phyloP scores from a whole-genome alignment of 2,329 filamentous ascomycete genomes.

The Ophiosphaerella herpotricha region DNA sequence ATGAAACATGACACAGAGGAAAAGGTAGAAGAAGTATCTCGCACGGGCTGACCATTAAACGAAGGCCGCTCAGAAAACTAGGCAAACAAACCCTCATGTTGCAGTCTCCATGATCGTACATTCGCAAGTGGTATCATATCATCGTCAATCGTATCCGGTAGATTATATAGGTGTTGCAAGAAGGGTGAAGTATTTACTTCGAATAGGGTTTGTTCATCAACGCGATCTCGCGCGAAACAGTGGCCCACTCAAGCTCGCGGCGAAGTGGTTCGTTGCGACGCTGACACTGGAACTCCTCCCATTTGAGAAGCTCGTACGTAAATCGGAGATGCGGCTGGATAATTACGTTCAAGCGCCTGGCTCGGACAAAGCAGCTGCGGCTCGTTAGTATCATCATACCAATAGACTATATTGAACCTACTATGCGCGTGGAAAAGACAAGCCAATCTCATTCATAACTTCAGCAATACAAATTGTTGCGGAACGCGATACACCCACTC shows the following conservation, averaged over 20 bases:
- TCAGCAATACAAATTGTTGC: conserved; percentile 99
- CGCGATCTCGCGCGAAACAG: conserved; percentile 86
- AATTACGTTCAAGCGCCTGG: conserved; percentile 91
- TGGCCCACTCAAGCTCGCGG: conserved; percentile 88
- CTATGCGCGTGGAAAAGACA: conserved; percentile 92
- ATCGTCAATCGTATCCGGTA: conserved; percentile 26
- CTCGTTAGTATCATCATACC: conserved; percentile 11
- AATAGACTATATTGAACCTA: conserved; percentile 45
- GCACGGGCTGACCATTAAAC: background rate
- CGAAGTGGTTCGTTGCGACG: conserved; percentile 60
- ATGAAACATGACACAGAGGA: background rate
- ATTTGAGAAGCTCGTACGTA: conserved; percentile 89
- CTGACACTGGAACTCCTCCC: conserved; percentile 79
- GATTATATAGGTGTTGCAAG: conserved; percentile 7
- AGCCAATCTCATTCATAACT: conserved; percentile 79
- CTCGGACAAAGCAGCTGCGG: conserved; percentile 81
- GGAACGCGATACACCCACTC: conserved; percentile 91
- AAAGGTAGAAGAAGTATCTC: background rate
- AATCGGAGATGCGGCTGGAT: conserved; percentile 97
- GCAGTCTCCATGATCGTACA: conserved; percentile 26
- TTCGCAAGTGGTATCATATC: conserved; percentile 12
- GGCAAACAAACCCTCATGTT: conserved; percentile 6
- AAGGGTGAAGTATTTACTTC: conserved; percentile 52
- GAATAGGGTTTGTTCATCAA: conserved; percentile 95
- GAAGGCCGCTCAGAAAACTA: conserved; percentile 7